phyloP scores from a whole-genome alignment of 495 filamentous ascomycete genomes.

The Rostrohypoxylon terebratum region DNA sequence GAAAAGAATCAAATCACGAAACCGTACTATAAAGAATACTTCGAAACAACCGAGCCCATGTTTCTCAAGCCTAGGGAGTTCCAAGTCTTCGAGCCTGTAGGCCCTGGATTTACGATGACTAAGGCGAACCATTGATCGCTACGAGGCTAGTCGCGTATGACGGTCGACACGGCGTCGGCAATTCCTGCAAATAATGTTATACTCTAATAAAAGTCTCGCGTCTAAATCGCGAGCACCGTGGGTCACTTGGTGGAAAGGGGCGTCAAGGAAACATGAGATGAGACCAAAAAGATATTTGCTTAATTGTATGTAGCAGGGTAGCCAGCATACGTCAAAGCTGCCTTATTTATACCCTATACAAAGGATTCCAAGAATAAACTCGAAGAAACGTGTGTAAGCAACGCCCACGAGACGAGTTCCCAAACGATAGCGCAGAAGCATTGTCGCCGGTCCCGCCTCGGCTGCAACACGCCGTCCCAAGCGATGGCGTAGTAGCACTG shows the following conservation, averaged over 20 bases:
- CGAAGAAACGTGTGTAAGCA: conserved; percentile 54
- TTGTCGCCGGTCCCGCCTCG: conserved; percentile 64
- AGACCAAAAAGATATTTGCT: conserved; percentile 21
- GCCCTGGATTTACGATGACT: conserved; percentile 48
- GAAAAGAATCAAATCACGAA: conserved; percentile 61
- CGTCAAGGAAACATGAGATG: conserved; percentile 20
- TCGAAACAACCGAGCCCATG: conserved; percentile 61
- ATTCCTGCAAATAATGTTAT: conserved; percentile 17
- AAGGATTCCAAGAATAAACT: conserved; percentile 33
- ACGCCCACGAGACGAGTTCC: conserved; percentile 65
- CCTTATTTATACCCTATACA: conserved; percentile 19
- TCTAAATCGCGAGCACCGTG: not conserved
- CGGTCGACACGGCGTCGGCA: conserved; percentile 2
- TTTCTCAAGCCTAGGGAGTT: conserved; percentile 60
- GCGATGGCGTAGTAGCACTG: conserved; percentile 70
- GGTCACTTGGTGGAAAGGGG: conserved; percentile 13
- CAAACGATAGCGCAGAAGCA: conserved; percentile 66
- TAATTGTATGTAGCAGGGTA: conserved; percentile 45
- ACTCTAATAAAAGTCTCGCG: conserved; percentile 22
- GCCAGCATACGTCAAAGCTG: conserved; percentile 40
- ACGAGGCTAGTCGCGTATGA: conserved; percentile 3
- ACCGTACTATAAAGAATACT: conserved; percentile 63
- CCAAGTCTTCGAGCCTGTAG: conserved; percentile 54
- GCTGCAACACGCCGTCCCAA: conserved; percentile 67
- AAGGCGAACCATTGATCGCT: conserved; percentile 38